Conservation (phyloP, 768 basidiomycete species). For the Boletus subcaerulescens region DNA sequence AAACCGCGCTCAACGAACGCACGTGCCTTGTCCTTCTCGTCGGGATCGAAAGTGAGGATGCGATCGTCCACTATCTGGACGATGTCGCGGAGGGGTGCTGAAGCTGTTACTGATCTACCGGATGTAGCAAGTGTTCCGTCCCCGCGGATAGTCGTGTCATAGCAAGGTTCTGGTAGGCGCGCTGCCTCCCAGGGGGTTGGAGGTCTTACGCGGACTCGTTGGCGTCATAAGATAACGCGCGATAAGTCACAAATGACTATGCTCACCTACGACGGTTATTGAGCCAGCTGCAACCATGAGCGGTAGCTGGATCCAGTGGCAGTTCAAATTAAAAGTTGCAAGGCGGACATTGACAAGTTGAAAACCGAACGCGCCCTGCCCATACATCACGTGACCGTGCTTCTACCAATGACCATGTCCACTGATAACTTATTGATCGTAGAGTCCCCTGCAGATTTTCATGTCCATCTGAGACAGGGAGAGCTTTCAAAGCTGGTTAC, state of each 20-base stretch:
- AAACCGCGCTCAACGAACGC: constrained; percentile 86
- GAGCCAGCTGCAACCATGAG: constrained; percentile 82
- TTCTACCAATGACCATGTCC: constrained; percentile 25
- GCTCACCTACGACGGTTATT: constrained; percentile 79
- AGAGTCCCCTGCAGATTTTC: constrained; percentile 81
- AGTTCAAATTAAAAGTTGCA: background rate
- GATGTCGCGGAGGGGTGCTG: constrained; percentile 66
- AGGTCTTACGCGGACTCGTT: constrained; percentile 84
- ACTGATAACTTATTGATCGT: constrained; percentile 19
- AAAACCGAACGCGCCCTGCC: constrained; percentile 29
- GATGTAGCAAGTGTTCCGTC: constrained; percentile 83
- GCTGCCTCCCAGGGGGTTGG: constrained; percentile 82
- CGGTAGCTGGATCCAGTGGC: background rate
- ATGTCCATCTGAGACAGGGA: constrained; percentile 95
- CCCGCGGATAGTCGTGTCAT: constrained; percentile 70
- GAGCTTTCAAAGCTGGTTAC: constrained; percentile 77
- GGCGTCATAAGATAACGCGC: constrained; percentile 9
- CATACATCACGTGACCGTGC: constrained; percentile 30
- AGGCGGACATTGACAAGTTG: constrained; percentile 16
- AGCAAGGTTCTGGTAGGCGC: constrained; percentile 73
- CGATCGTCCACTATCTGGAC: constrained; percentile 92
- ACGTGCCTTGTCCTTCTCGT: constrained; percentile 77
- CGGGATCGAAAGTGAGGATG: constrained; percentile 93
- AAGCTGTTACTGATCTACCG: constrained; percentile 46
- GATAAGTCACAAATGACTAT: background rate